Evolutionary conservation across 2,329 filamentous ascomycete species (phyloP), one percentile per base, ranked within the genome.

Genomic region (Alternaria sp.): DNA sequence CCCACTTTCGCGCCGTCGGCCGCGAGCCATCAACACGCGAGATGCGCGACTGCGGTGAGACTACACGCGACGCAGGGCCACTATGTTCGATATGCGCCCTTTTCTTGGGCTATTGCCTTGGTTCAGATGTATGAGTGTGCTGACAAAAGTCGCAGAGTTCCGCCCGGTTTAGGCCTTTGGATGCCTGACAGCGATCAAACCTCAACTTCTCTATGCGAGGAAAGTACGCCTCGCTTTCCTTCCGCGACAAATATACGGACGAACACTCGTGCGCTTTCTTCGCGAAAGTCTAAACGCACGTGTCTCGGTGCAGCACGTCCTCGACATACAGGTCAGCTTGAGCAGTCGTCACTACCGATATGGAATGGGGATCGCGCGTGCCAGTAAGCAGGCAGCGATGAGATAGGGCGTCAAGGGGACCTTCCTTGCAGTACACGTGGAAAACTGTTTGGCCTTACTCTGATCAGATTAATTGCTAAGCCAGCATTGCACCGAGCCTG

Each of bases 111-210:
- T 11, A 9, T 11, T 5, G 49, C 4, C 12, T 7, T n/a, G 30
- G 11, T 23, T n/a, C 28, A 40, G 5, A 13, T 17, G 4, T 6
- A 19, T 5, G 15, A 25, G 13, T 40, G 4, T 36, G 49, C 49
- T 52, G 49, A 52, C 49, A 40, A 23, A 52, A 40, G 49, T 23
- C 15, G 21, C 9, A 21, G 6, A 56, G 26, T 46, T n/a, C 54
- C 54, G 54, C 47, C 26, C 54, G 54, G 15, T 57, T 57, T 57
- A 6, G 44, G 32, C 54, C 54, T 25, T n/a, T n/a, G 54, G 36
- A 19, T n/a, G 32, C 23, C n/a, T 30, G n/a, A 44, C 23, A 36
- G 21, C 21, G 21, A 21, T 21, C 21, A 21, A 21, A 21, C 21
- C 21, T 21, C 21, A 21, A 21, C 21, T 21, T 21, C 21, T 21